Evolutionary conservation across 2,329 filamentous ascomycete genomes (phyloP).

Genomic region (Clonostachys solani): DNA sequence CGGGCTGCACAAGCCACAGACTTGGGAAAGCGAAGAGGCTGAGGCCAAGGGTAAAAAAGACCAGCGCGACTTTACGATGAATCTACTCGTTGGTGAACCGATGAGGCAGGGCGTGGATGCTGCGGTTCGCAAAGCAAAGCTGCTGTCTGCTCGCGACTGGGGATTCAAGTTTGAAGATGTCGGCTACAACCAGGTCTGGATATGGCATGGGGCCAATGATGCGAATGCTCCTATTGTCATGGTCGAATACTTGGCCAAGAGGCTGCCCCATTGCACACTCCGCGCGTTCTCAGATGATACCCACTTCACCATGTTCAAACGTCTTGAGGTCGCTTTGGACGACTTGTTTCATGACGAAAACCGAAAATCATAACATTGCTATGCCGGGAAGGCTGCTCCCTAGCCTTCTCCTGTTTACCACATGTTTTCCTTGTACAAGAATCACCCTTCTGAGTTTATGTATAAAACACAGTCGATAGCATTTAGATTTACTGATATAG

Average conservation of each 20-base stretch:
- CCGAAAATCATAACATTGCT: too few relatives aligned
- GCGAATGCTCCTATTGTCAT: conserved; percentile 21
- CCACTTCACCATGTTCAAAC: neutral
- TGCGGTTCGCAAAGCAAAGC: conserved; percentile 16
- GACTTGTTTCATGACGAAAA: neutral
- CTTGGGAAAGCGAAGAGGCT: neutral
- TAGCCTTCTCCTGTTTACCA: too few relatives aligned
- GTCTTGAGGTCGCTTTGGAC: neutral
- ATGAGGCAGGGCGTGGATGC: conserved; percentile 18
- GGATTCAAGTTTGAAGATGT: conserved; percentile 22
- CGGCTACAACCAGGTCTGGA: conserved; percentile 13
- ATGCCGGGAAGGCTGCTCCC: too few relatives aligned
- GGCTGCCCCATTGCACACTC: conserved; percentile 22
- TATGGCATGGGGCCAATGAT: conserved; percentile 26
- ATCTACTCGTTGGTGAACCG: conserved; percentile 18
- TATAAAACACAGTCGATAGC: too few relatives aligned
- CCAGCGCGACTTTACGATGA: conserved; percentile 16
- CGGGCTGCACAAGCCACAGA: neutral
- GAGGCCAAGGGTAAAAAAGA: neutral
- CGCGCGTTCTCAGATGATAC: conserved; percentile 20
- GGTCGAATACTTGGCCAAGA: conserved; percentile 28
- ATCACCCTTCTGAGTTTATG: too few relatives aligned
- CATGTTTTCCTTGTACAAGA: too few relatives aligned
- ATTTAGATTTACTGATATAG: too few relatives aligned
- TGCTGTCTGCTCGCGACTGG: conserved; percentile 19